phyloP scores from a whole-genome alignment of 2,329 filamentous ascomycete genomes.

The Aspergillus phoenicis region DNA sequence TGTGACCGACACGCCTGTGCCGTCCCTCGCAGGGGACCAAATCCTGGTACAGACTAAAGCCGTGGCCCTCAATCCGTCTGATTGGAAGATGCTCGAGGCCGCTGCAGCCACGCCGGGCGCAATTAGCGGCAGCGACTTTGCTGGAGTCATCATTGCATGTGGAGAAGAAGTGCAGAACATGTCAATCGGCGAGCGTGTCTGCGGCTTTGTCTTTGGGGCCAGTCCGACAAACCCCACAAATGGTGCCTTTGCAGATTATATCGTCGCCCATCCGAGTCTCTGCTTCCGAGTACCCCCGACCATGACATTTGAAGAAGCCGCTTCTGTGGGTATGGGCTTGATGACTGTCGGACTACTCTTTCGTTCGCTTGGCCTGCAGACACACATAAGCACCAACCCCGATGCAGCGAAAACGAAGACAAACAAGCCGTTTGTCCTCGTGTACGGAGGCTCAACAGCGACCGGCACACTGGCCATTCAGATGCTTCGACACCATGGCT shows the following conservation, averaged over 20 bases:
- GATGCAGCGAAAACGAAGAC: too few relatives aligned
- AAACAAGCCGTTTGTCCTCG: neutral
- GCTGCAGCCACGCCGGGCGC: neutral
- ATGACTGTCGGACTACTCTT: conserved; percentile 13
- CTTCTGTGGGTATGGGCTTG: conserved; percentile 6
- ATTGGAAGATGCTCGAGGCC: conserved; percentile 14
- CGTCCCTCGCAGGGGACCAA: conserved; percentile 1
- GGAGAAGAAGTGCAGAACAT: neutral
- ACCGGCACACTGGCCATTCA: neutral
- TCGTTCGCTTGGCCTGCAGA: neutral
- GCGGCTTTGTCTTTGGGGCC: conserved; percentile 34
- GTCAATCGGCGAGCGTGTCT: conserved; percentile 36
- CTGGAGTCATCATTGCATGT: conserved; percentile 24
- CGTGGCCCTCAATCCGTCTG: conserved; percentile 29
- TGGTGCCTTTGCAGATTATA: conserved; percentile 43
- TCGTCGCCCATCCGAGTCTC: conserved; percentile 31
- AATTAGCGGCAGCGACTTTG: conserved; percentile 27
- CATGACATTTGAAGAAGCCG: conserved; percentile 10
- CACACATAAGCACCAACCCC: too few relatives aligned
- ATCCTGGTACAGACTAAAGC: conserved; percentile 6
- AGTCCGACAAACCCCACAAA: conserved; percentile 27
- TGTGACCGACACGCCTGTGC: neutral
- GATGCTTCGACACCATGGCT: neutral
- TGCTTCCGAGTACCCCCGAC: conserved; percentile 29
- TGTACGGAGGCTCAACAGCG: conserved; percentile 7